A percentile compares a stretch with the other conserved stretches of the same genome.
These are phyloP conservation scores for Begonia peltatifolia DNA, from an alignment of 306 rosid species.

Conservation along the genomic window DNA sequence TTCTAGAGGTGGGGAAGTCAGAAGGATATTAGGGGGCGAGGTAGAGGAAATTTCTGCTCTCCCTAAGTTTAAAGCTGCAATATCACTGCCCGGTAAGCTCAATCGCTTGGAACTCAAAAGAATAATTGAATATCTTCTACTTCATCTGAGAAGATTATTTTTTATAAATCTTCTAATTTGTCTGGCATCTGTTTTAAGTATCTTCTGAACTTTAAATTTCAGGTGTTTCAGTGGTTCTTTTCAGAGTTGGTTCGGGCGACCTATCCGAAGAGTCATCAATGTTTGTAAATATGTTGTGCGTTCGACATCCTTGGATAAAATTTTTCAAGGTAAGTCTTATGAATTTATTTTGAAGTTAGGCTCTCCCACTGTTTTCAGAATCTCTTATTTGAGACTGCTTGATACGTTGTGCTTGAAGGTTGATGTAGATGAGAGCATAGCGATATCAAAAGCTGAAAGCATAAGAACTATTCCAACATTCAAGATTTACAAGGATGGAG, in stretches of 20 bases:
- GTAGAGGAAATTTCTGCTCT: slow-evolving; percentile 66
- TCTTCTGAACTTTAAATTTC: slow-evolving; percentile 16
- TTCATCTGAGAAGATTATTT: too few relatives aligned
- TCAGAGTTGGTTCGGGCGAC: slow-evolving; percentile 51
- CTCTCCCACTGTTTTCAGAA: not conserved
- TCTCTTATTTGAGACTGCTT: too few relatives aligned
- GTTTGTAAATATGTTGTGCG: slow-evolving; percentile 62
- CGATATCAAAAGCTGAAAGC: slow-evolving; percentile 56
- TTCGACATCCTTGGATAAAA: slow-evolving; percentile 57
- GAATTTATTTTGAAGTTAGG: too few relatives aligned
- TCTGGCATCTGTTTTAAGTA: not conserved
- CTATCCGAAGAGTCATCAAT: slow-evolving; percentile 64
- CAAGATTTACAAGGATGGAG: slow-evolving; percentile 71
- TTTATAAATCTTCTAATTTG: too few relatives aligned
- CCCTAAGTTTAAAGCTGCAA: slow-evolving; percentile 46
- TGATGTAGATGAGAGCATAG: slow-evolving; percentile 57
- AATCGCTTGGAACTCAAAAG: not conserved
- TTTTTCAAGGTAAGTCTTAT: slow-evolving; percentile 47
- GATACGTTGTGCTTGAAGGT: slow-evolving; percentile 31
- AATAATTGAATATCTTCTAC: too few relatives aligned
- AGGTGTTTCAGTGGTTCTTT: slow-evolving; percentile 69
- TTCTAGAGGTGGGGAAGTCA: slow-evolving; percentile 25
- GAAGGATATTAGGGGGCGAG: slow-evolving; percentile 44
- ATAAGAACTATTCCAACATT: slow-evolving; percentile 58
- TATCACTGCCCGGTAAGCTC: slow-evolving; percentile 50